Percentiles rank a stretch among this genome's conserved stretches.
These are phyloP conservation scores for Leccinum arenicola DNA, from an alignment of 768 basidiomycete species.

Conservation along the genomic window DNA sequence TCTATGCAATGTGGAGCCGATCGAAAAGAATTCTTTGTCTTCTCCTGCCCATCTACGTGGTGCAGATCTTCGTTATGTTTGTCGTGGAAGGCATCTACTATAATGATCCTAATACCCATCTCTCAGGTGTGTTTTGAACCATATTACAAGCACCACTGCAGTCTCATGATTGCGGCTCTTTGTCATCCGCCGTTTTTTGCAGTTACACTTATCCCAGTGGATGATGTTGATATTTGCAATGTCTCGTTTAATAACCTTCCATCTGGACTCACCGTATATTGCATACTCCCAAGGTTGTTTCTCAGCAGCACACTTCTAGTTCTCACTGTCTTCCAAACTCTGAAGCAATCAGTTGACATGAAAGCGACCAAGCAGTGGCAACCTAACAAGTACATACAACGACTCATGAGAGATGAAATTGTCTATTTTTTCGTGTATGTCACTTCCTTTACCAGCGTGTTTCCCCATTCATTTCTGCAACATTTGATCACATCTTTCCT, in stretches of 20 bases:
- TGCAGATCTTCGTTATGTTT: background rate
- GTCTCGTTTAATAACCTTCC: background rate
- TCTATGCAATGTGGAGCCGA: conserved; percentile 12
- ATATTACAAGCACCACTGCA: background rate
- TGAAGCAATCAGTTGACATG: conserved; percentile 1
- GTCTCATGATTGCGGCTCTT: background rate
- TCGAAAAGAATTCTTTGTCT: conserved; percentile 5
- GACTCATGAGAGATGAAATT: conserved; percentile 2
- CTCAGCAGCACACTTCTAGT: background rate
- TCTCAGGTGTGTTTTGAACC: conserved; percentile 2
- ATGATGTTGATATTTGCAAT: background rate
- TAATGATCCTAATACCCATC: background rate
- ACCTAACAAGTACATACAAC: conserved; percentile 7
- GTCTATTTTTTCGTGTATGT: conserved; percentile 13
- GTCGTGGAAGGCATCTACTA: conserved; percentile 2
- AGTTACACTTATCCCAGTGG: background rate
- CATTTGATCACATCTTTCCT: background rate
- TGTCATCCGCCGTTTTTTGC: background rate
- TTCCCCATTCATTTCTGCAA: background rate
- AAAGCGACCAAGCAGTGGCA: conserved; percentile 9
- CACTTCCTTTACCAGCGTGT: no score
- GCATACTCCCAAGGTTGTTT: background rate
- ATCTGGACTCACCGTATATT: background rate
- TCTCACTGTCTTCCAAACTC: background rate
- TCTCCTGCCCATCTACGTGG: conserved; percentile 4